Evolutionary conservation across 2,329 filamentous ascomycete genomes (phyloP), one percentile per base, ranked within the genome.

Genomic region (Diaporthe eres): DNA sequence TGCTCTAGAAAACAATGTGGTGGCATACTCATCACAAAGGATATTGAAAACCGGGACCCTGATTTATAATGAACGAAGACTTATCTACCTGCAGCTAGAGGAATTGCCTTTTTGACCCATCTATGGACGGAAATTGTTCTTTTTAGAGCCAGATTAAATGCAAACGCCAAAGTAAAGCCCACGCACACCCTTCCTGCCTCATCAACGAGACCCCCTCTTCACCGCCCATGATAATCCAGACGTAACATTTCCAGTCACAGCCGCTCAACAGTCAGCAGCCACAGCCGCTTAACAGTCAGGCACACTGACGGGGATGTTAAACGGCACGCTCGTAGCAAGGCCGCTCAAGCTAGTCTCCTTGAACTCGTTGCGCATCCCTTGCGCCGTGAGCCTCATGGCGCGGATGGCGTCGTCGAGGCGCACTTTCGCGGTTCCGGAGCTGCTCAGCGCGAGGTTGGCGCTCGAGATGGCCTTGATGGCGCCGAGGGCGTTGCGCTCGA

Each of bases 301-400:
- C 42, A 88, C 87, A 76, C 87, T 88, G 68, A 88, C 87, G 7
- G 87, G 87, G 57, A 88, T 88, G 75, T 88, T 82, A 31, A 88
- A 80, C 12, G 87, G 86, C 74, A 88, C 87, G 75, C 87, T 88
- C 3, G 86, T 88, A n/a, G 87, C 87, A 75, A 88, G 77, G 3
- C 87, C 87, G 65, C 87, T 88, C 37, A 89, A 79, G 76, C 87
- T 88, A 4, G 87, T 89, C 81, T 89, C 87, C 82, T 89, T 89
- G 80, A 89, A 89, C 81, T 89, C 87, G 49, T 88, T 88, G 44
- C 87, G 82, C 87, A 89, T 89, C 0, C 87, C 87, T 80, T 87
- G 84, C 4, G 87, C 87, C 0, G 87, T 89, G 19, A 89, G 77
- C 0, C 87, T 82, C 87, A 89, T 89, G 9, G 87, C 87, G 7